Conservation (phyloP, 225 moss, liverwort and hornwort species). For the Climacium dendroides region DNA sequence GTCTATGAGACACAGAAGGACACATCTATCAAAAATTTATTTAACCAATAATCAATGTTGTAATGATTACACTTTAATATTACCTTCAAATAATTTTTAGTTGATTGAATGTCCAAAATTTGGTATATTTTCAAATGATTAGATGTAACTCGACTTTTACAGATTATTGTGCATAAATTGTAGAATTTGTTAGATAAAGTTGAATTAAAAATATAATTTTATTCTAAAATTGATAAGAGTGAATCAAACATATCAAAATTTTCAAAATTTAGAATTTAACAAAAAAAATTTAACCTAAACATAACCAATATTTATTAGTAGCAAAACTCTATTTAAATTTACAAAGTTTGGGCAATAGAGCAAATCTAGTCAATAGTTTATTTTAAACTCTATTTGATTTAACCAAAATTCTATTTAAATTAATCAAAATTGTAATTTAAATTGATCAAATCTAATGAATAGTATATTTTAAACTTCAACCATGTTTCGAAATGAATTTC, state of each 20-base stretch:
- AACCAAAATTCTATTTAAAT: too few species aligned
- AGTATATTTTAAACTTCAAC: not conserved
- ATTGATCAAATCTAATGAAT: too few species aligned
- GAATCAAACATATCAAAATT: not conserved
- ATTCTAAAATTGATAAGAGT: too few species aligned
- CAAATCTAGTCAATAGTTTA: not conserved
- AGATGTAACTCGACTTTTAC: not conserved
- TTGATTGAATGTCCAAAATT: not conserved
- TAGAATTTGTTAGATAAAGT: not conserved
- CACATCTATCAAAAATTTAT: not conserved
- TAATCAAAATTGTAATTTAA: fast-evolving
- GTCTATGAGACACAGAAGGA: not conserved
- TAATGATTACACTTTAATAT: too few species aligned
- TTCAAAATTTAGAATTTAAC: too few species aligned
- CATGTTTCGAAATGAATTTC: constrained; percentile 68
- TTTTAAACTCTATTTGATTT: not conserved
- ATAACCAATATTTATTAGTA: too few species aligned
- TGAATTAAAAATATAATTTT: not conserved
- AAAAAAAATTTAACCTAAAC: too few species aligned
- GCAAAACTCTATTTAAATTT: too few species aligned
- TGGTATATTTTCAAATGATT: too few species aligned
- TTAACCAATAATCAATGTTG: too few species aligned
- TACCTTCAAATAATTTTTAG: too few species aligned
- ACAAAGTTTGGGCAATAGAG: not conserved
- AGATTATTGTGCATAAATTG: not conserved